Percentiles rank a stretch among this genome's conserved stretches.
phyloP scores from a whole-genome alignment of 805 yeast genomes.

The Candida railenensis region DNA sequence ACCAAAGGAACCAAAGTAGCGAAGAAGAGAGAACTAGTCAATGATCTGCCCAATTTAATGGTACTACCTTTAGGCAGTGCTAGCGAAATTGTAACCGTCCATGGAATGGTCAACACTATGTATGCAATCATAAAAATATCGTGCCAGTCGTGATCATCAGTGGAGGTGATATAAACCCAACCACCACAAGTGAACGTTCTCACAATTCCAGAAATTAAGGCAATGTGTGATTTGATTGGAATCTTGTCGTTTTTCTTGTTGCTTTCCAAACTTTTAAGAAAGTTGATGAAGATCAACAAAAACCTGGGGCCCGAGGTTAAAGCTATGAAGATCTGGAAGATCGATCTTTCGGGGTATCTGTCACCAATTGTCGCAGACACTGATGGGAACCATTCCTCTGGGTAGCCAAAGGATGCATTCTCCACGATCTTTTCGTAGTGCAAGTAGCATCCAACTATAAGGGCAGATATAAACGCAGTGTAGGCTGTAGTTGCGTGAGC shows the following conservation, averaged over 20 bases:
- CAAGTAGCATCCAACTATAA: constrained; percentile 67
- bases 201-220: constrained; percentile 65
- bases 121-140: constrained; percentile 94
- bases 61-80: constrained; percentile 45
- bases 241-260: constrained; percentile 9
- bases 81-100: constrained; percentile 67
- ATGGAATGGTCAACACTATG: constrained; percentile 85
- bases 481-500: constrained; percentile 74
- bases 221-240: constrained; percentile 20
- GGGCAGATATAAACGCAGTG: constrained; percentile 73
- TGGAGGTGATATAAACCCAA: constrained; percentile 96
- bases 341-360: constrained; percentile 90
- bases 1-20: constrained; percentile 75
- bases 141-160: constrained; percentile 96
- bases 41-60: constrained; percentile 50
- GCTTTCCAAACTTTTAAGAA: constrained; percentile 45
- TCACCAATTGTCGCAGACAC: constrained; percentile 98
- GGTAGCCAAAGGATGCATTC: constrained; percentile 85
- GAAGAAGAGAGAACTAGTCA: constrained; percentile 63
- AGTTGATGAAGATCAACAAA: constrained; percentile 52
- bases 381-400: constrained; percentile 98
- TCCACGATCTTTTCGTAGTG: constrained; percentile 88
- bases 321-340: constrained; percentile 90
- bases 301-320: constrained; percentile 93
- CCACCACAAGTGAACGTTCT: constrained; percentile 97